These are phyloP conservation scores for Hemerocallis citrina DNA, from an alignment of 106 monocot species.

Conservation along the genomic window DNA sequence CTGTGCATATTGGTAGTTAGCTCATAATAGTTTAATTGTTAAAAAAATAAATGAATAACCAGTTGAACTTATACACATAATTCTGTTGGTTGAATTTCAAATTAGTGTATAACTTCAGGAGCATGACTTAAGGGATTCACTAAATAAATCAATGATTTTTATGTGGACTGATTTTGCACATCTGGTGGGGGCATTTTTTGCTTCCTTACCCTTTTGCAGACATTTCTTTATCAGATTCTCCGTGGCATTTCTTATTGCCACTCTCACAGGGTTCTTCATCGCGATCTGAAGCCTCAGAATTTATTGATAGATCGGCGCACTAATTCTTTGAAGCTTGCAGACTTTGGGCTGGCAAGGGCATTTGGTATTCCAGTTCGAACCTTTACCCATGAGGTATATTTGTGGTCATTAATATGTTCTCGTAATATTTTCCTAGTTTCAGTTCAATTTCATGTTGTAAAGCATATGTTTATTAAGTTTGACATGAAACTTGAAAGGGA, in stretches of 20 bases:
- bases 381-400: slow-evolving; percentile 90
- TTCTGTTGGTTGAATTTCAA: background rate
- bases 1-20: background rate
- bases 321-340: slow-evolving; percentile 94
- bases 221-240: slow-evolving; percentile 88
- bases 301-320: slow-evolving; percentile 81
- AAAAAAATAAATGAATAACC: no score
- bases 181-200: background rate
- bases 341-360: slow-evolving; percentile 92
- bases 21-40: background rate
- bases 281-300: slow-evolving; percentile 96
- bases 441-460: background rate
- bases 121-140: background rate
- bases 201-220: slow-evolving; percentile 33
- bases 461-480: background rate
- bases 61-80: no score
- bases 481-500: no score
- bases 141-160: background rate
- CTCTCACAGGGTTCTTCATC: slow-evolving; percentile 95
- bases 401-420: background rate
- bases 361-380: slow-evolving; percentile 95
- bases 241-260: slow-evolving; percentile 92
- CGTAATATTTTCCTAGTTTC: background rate
- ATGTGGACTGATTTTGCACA: background rate
- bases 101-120: no score